Evolutionary conservation across 2,329 filamentous ascomycete genomes (phyloP), one percentile per base, ranked within the genome.

Genomic region (Diaporthe sp.): DNA sequence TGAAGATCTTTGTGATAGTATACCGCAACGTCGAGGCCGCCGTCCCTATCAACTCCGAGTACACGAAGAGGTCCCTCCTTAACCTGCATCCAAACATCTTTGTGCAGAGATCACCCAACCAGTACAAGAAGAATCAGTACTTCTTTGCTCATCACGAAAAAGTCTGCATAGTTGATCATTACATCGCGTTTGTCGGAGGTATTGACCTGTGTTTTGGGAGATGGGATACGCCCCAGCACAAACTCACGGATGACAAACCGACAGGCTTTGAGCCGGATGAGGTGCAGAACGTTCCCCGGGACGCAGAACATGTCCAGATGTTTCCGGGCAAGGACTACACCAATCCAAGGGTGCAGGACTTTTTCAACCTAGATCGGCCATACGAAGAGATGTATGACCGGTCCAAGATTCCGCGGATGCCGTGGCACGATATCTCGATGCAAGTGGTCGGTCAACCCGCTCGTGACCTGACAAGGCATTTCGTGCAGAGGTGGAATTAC

Each of bases 121-220:
- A 99, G 84, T 96, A 98, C 84, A 94, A 97, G 81, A 97, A 99
- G 85, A 98, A 98, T 80, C 97, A 98, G 60, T 99, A 99, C 86
- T 99, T 99, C 87, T 99, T 97, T 88, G 97, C 97, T 1, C 97
- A 99, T 82, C 97, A 99, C 84, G 97, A 99, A 83, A 99, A 99
- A 84, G 90, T 99, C n/a, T 96, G 95, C 80, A 92, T 99, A 54
- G 94, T 99, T 25, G 97, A 99, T 82, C 97, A 98, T 81, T 97
- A 96, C 71, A 92, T 98, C 67, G 97, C 96, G 15, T 98, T 99
- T 82, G 92, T 98, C 66, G 97, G 97, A 75, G 97, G 97, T 47
- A 95, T 99, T 76, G 97, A 99, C 86, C 87, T 99, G 30, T 99
- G 97, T 84, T 98, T 98, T 82, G 97, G 97, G 61, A 91, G 97